Evolutionary conservation across 2,329 filamentous ascomycete genomes (phyloP).

Genomic region (Clarireedia sp.): DNA sequence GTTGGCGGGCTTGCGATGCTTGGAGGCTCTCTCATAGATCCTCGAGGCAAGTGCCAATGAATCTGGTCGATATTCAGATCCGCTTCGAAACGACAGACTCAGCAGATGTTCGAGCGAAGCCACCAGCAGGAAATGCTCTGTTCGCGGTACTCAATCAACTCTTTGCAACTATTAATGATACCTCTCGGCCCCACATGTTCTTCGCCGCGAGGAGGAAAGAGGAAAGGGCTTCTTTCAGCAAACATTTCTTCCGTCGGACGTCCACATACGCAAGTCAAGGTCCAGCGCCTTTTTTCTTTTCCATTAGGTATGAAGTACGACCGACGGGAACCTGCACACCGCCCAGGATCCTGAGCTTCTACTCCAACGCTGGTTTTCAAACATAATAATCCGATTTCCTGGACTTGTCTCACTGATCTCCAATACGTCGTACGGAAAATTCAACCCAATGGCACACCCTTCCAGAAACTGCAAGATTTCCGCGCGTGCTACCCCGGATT

Average conservation of each 20-base stretch:
- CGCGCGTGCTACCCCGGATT: constrained; percentile 11
- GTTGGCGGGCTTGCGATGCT: not conserved
- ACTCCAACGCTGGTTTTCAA: not conserved
- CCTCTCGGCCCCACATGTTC: constrained; percentile 4
- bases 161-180: not conserved
- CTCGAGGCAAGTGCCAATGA: not conserved
- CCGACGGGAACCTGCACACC: constrained; percentile 13
- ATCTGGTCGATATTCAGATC: not conserved
- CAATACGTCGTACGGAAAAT: not conserved
- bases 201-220: constrained; percentile 5
- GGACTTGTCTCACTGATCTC: constrained; percentile 8
- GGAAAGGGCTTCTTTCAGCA: constrained; percentile 6
- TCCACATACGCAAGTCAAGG: constrained; percentile 8
- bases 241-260: constrained; percentile 9
- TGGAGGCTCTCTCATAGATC: not conserved
- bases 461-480: constrained; percentile 14
- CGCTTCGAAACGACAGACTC: not conserved
- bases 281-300: not conserved
- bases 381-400: constrained; percentile 4
- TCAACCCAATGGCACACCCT: constrained; percentile 1
- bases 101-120: not conserved
- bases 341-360: constrained; percentile 1
- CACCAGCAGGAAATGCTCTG: not conserved
- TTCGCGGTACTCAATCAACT: not conserved
- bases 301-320: constrained; percentile 6